phyloP scores from a whole-genome alignment of 805 yeast species.

The Candida stauntonica region DNA sequence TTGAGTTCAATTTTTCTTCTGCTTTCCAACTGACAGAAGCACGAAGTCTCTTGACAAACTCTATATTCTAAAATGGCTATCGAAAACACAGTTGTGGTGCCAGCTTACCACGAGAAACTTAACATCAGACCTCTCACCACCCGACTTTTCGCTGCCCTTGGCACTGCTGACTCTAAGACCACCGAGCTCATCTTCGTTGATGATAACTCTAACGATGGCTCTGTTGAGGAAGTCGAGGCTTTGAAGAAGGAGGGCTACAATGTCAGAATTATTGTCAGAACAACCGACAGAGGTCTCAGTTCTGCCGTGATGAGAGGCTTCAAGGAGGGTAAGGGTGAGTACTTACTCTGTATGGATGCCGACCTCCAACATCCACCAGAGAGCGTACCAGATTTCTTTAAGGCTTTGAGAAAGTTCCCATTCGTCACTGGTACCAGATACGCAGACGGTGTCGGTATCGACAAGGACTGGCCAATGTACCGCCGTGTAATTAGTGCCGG shows the following conservation, averaged over 20 bases:
- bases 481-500: slow-evolving; percentile 46
- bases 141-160: slow-evolving; percentile 44
- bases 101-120: slow-evolving; percentile 47
- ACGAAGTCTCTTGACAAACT: too few relatives aligned
- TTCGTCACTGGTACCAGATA: slow-evolving; percentile 48
- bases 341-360: slow-evolving; percentile 49
- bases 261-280: slow-evolving; percentile 45
- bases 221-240: slow-evolving; percentile 46
- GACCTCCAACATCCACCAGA: slow-evolving; percentile 53
- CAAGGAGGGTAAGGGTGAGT: slow-evolving; percentile 42
- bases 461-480: slow-evolving; percentile 49
- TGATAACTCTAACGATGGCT: slow-evolving; percentile 48
- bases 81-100: slow-evolving; percentile 41
- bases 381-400: slow-evolving; percentile 41
- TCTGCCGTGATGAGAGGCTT: slow-evolving; percentile 48
- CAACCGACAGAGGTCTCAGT: slow-evolving; percentile 45
- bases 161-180: slow-evolving; percentile 35
- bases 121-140: slow-evolving; percentile 47
- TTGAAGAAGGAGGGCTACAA: slow-evolving; percentile 42
- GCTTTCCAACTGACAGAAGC: too few relatives aligned
- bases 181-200: slow-evolving; percentile 49
- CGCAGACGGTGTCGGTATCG: slow-evolving; percentile 52
- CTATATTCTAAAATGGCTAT: slow-evolving; percentile 21
- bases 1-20: too few relatives aligned
- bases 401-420: slow-evolving; percentile 36